phyloP scores from a whole-genome alignment of 2,329 filamentous ascomycete species.

The Diplodia seriata region DNA sequence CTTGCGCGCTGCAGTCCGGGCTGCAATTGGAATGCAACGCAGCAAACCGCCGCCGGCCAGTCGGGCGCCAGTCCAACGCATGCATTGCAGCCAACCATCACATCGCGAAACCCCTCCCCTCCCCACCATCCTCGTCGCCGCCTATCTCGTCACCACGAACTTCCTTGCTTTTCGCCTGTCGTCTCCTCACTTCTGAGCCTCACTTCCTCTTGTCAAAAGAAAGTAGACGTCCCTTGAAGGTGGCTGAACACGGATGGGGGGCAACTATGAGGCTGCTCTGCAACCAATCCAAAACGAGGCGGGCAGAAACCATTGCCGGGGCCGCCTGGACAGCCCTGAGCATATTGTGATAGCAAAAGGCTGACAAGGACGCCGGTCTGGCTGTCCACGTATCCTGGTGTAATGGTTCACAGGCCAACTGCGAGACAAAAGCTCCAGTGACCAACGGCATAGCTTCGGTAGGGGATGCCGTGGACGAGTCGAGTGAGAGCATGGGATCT shows the following conservation, averaged over 20 bases:
- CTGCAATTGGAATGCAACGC: conserved; percentile 25
- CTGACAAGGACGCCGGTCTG: neutral
- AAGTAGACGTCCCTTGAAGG: conserved; percentile 2
- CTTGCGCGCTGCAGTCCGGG: conserved; percentile 20
- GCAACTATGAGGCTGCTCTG: neutral
- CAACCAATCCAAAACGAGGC: neutral
- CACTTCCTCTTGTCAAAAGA: conserved; percentile 13
- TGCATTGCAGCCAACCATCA: conserved; percentile 29
- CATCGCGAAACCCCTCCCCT: conserved; percentile 25
- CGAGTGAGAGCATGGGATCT: conserved; percentile 1
- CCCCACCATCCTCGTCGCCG: conserved; percentile 1
- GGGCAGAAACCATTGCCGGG: neutral
- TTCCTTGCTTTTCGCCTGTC: conserved; percentile 7
- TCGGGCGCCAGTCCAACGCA: conserved; percentile 23
- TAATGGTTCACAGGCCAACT: neutral
- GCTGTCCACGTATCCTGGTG: neutral
- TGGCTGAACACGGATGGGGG: neutral
- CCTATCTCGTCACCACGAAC: neutral
- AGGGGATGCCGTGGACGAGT: neutral
- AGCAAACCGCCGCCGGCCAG: conserved; percentile 21
- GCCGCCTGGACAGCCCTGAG: neutral
- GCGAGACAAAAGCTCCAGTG: neutral
- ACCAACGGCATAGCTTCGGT: neutral
- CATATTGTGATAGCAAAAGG: neutral
- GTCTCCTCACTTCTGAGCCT: conserved; percentile 12